A percentile compares a stretch with the other conserved stretches of the same genome.
phyloP scores from a whole-genome alignment of 1,139 yeast species.

The Lizanozyma gosingica region DNA sequence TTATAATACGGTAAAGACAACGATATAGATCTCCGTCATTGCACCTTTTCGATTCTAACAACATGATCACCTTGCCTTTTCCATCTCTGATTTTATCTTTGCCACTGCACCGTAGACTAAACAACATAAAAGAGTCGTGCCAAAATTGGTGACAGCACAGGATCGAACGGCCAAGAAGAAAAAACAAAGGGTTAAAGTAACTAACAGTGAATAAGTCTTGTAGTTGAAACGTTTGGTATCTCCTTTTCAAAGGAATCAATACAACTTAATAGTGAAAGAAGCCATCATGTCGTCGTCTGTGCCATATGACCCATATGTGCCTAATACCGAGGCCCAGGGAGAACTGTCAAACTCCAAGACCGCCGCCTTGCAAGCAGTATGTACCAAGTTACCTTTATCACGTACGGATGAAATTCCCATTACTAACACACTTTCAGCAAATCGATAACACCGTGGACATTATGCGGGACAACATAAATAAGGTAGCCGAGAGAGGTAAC shows the following conservation, averaged over 20 bases:
- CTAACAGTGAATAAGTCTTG: no score
- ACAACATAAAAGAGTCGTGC: no score
- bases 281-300: slow-evolving; percentile 62
- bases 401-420: slow-evolving; percentile 1
- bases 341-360: slow-evolving; percentile 57
- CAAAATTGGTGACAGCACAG: background rate
- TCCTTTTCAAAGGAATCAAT: no score
- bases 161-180: no score
- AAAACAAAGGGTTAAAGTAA: background rate
- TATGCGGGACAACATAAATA: slow-evolving; percentile 95
- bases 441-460: slow-evolving; percentile 96
- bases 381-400: slow-evolving; percentile 16
- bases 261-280: no score
- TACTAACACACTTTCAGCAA: slow-evolving; percentile 42
- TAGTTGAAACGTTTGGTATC: no score
- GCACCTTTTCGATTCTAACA: no score
- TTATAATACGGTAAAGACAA: no score
- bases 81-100: no score
- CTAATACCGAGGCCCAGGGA: slow-evolving; percentile 46
- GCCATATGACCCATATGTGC: slow-evolving; percentile 88
- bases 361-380: slow-evolving; percentile 77
- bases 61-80: no score
- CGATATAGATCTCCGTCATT: no score
- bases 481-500: slow-evolving; percentile 92
- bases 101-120: no score